phyloP scores from a whole-genome alignment of 1,284 basidiomycete genomes.

The Irpex rosettiformis region DNA sequence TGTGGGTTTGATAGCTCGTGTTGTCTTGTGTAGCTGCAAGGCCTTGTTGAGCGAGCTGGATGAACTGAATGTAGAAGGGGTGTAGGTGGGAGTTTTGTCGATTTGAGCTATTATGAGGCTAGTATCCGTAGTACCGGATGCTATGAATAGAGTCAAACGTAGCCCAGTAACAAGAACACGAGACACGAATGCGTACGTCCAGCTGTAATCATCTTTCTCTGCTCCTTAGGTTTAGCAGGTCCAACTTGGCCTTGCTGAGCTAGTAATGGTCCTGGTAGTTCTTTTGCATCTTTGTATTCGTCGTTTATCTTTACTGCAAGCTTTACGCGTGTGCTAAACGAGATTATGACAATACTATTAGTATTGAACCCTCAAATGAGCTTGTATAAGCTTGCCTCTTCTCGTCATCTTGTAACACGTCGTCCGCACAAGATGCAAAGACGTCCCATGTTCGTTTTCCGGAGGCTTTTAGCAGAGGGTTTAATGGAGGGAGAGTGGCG shows the following conservation, averaged over 20 bases:
- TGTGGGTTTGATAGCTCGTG: no score
- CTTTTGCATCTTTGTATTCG: slow-evolving; percentile 87
- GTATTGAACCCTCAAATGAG: not conserved
- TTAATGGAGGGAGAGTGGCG: slow-evolving; percentile 61
- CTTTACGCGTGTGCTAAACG: slow-evolving; percentile 57
- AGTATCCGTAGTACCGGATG: slow-evolving; percentile 32
- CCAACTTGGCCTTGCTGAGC: slow-evolving; percentile 81
- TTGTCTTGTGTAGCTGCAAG: no score
- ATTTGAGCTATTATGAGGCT: no score
- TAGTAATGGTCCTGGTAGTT: slow-evolving; percentile 79
- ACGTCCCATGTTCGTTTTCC: slow-evolving; percentile 68
- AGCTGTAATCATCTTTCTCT: slow-evolving; percentile 68
- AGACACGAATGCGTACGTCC: slow-evolving; percentile 48
- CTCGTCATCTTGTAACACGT: slow-evolving; percentile 62
- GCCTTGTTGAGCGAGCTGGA: no score
- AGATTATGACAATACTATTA: not conserved
- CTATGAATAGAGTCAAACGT: not conserved
- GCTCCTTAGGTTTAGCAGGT: slow-evolving; percentile 64
- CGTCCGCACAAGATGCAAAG: slow-evolving; percentile 63
- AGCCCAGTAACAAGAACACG: not conserved
- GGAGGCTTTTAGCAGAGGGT: slow-evolving; percentile 55
- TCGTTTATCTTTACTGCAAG: slow-evolving; percentile 74
- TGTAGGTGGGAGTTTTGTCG: no score
- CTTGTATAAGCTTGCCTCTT: slow-evolving; percentile 45
- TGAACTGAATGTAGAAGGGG: no score